Evolutionary conservation across 331 rosid genomes (phyloP).

Genomic region (Rhamnella rubrinervis): DNA sequence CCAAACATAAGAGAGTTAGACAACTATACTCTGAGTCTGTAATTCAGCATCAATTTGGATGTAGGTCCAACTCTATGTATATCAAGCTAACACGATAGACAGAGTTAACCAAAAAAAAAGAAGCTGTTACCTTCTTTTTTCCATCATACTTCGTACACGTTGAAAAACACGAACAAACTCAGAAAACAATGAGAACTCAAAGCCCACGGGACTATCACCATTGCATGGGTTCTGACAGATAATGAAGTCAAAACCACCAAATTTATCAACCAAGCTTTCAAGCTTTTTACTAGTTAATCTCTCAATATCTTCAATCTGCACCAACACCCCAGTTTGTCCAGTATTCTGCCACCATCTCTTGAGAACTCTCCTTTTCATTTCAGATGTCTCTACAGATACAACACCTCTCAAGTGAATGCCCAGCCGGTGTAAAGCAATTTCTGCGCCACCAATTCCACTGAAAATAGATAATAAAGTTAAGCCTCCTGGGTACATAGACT

Average conservation of each 20-base stretch:
- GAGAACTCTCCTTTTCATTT: conserved; percentile 60
- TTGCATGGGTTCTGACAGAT: conserved; percentile 69
- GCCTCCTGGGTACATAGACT: conserved; percentile 68
- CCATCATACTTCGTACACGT: conserved; percentile 54
- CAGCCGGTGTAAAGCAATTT: conserved; percentile 69
- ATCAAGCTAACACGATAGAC: too few relatives aligned
- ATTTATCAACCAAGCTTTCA: conserved; percentile 43
- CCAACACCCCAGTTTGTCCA: conserved; percentile 67
- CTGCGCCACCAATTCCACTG: conserved; percentile 90
- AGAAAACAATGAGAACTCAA: conserved; percentile 62
- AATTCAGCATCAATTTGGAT: too few relatives aligned
- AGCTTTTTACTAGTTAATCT: conserved; percentile 60
- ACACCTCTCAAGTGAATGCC: conserved; percentile 66
- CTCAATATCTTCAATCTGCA: conserved; percentile 72
- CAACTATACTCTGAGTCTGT: too few relatives aligned
- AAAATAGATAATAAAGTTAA: conserved; percentile 65
- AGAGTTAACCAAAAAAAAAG: background rate
- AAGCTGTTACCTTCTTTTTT: conserved; percentile 39
- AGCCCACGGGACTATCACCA: conserved; percentile 32
- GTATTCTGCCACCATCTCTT: conserved; percentile 76
- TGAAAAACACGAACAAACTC: conserved; percentile 86
- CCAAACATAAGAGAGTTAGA: too few relatives aligned
- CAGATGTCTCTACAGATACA: conserved; percentile 69
- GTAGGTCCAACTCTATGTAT: too few relatives aligned
- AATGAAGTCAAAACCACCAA: conserved; percentile 66